Conservation (phyloP, 1,284 basidiomycete genomes). For the Schizophyllum amplum region DNA sequence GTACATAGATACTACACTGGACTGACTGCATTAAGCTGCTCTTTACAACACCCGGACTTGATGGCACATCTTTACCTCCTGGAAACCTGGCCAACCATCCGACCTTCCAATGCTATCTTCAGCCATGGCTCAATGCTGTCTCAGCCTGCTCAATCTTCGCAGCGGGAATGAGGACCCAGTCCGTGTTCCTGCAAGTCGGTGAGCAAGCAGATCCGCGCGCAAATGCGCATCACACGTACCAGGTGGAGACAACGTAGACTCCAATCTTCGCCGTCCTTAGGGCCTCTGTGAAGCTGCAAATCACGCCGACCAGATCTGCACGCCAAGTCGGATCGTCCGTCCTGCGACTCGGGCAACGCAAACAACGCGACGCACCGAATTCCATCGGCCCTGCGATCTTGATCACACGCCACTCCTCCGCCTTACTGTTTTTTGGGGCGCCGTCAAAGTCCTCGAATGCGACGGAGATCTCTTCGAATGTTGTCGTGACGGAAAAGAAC, state of each 20-base stretch:
- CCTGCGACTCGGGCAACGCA: neutral
- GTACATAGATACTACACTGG: too few relatives aligned
- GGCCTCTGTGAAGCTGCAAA: conserved; percentile 49
- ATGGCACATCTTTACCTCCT: too few relatives aligned
- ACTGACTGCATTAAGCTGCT: too few relatives aligned
- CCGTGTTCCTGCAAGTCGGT: conserved; percentile 43
- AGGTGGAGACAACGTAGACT: conserved; percentile 65
- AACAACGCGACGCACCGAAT: conserved; percentile 36
- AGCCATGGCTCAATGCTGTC: conserved; percentile 38
- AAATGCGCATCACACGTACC: conserved; percentile 31
- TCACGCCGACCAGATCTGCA: conserved; percentile 49
- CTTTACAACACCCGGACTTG: too few relatives aligned
- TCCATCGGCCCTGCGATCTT: conserved; percentile 61
- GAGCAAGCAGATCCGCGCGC: neutral
- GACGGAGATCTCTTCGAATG: conserved; percentile 52
- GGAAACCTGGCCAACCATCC: too few relatives aligned
- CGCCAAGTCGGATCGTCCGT: neutral
- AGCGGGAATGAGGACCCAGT: conserved; percentile 48
- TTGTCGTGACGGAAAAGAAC: conserved; percentile 53
- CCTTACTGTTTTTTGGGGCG: conserved; percentile 27
- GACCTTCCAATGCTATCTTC: too few relatives aligned
- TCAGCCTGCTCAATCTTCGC: conserved; percentile 34
- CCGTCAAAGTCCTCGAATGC: conserved; percentile 35
- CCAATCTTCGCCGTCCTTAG: conserved; percentile 45
- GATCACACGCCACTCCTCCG: conserved; percentile 48